phyloP scores from a whole-genome alignment of 768 basidiomycete species.

The Hypholoma fasciculare region DNA sequence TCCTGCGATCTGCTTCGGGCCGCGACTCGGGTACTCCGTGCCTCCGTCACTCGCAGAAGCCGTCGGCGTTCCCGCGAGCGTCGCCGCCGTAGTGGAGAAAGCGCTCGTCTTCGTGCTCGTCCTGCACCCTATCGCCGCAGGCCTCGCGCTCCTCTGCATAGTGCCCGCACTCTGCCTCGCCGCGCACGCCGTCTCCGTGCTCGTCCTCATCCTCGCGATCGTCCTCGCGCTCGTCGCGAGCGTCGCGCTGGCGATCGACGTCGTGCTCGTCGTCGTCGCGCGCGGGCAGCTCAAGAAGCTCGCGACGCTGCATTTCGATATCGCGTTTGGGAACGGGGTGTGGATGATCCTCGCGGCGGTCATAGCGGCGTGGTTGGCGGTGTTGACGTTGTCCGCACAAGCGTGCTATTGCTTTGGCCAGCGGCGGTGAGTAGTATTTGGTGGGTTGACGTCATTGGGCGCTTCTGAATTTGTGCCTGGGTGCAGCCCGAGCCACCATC shows the following conservation, averaged over 20 bases:
- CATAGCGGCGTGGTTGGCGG: conserved; percentile 57
- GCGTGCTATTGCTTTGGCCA: conserved; percentile 67
- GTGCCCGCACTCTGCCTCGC: conserved; percentile 58
- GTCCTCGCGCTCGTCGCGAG: conserved; percentile 63
- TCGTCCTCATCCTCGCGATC: conserved; percentile 57
- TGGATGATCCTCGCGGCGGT: conserved; percentile 71
- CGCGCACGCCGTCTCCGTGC: conserved; percentile 53
- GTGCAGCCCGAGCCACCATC: not conserved
- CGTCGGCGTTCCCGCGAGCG: conserved; percentile 42
- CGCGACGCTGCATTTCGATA: conserved; percentile 39
- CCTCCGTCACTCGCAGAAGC: conserved; percentile 41
- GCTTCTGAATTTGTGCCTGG: not conserved
- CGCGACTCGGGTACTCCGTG: conserved; percentile 69
- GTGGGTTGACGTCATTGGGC: not conserved
- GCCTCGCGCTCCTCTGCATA: conserved; percentile 53
- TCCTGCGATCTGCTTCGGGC: conserved; percentile 50
- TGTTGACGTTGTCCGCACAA: conserved; percentile 60
- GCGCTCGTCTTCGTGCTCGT: conserved; percentile 56
- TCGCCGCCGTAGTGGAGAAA: conserved; percentile 49
- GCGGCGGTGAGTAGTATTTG: not conserved
- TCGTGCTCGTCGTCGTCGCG: conserved; percentile 59
- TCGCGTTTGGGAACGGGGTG: conserved; percentile 64
- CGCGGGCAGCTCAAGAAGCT: conserved; percentile 40
- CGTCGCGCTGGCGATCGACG: conserved; percentile 59
- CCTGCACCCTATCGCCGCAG: conserved; percentile 68